Evolutionary conservation across 2,329 filamentous ascomycete species (phyloP), one percentile per base, ranked within the genome.

Genomic region (Phaeomoniella chlamydospora): DNA sequence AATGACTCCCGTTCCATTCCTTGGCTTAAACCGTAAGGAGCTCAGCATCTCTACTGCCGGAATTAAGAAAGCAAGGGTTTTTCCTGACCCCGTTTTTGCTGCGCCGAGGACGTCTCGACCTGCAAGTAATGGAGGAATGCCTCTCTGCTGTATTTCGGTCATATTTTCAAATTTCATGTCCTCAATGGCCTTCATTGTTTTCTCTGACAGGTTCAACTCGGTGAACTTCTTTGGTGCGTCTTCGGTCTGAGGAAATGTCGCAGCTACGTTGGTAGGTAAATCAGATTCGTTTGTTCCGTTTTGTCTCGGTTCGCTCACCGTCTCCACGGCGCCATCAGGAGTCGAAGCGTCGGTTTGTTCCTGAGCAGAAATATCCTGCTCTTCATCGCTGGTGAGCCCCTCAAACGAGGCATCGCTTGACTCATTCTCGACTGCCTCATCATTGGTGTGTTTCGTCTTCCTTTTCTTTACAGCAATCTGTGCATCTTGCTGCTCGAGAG

Each of bases 81-180:
- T 96, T 51, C 88, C 88, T 53, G 83, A 92, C 35, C 88, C 88
- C 0, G 88, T 96, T 61, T 93, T 94, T 29, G 90, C 90, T 18
- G 88, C 88, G 49, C 90, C 90, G 31, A 98, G 72, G 15, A 96
- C 83, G 62, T 96, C 88, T 53, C 81, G 78, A 43, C 90, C 90
- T 30, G 87, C 85, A 40, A 96, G 67, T 33, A 92, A 67, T 14
- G 87, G 86, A 3, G 88, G 87, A 38, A 96, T 94, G 10, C 80
- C 80, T 53, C 81, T 72, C 48, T 76, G 73, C 59, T 96, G 90
- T 46, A 96, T 94, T 56, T 90, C 83, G 1, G 90, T 96, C 87
- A 98, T 94, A 33, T 71, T 87, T 51, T 81, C 78, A 55, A 96
- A 94, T 11, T 82, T 82, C 88, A 98, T 96, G 44, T 81, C 83